Percentiles rank a stretch among this genome's conserved stretches.
Conservation (phyloP, 78 protist species). For the Thecamonas trahens region DNA sequence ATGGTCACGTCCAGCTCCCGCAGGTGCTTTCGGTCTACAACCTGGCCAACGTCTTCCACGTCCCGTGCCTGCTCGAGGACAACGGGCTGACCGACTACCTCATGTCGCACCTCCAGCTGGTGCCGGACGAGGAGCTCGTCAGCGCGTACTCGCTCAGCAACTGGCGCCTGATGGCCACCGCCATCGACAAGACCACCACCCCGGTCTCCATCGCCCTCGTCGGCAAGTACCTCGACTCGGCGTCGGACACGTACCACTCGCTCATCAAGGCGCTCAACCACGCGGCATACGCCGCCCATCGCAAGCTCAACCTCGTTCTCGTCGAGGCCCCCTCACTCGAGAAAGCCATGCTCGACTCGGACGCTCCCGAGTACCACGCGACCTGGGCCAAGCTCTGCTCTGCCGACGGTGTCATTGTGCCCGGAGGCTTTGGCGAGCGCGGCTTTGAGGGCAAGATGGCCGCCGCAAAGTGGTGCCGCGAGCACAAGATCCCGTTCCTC, state of each 20-base stretch:
- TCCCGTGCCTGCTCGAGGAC: constrained; percentile 68
- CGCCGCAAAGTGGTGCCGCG: constrained; percentile 81
- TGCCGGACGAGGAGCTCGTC: not conserved
- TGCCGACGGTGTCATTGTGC: constrained; percentile 83
- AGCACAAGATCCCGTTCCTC: constrained; percentile 64
- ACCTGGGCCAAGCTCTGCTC: constrained; percentile 20
- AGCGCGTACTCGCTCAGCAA: not conserved
- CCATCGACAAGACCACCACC: not conserved
- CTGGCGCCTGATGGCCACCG: constrained; percentile 12
- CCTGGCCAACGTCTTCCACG: constrained; percentile 77
- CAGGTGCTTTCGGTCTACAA: constrained; percentile 73
- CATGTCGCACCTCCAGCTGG: too few species aligned
- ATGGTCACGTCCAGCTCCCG: constrained; percentile 80
- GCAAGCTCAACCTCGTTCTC: constrained; percentile 32
- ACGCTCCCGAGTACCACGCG: constrained; percentile 18
- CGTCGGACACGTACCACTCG: constrained; percentile 82
- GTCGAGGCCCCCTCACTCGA: constrained; percentile 35
- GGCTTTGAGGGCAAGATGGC: constrained; percentile 84
- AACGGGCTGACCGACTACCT: constrained; percentile 32
- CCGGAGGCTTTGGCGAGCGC: constrained; percentile 97
- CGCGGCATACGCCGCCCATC: constrained; percentile 47
- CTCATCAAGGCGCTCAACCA: constrained; percentile 80
- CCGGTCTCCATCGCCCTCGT: constrained; percentile 59
- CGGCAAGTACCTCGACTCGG: constrained; percentile 87
- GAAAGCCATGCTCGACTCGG: not conserved